Evolutionary conservation across 2,329 filamentous ascomycete genomes (phyloP).

Genomic region (Sporothrix variecibatus): DNA sequence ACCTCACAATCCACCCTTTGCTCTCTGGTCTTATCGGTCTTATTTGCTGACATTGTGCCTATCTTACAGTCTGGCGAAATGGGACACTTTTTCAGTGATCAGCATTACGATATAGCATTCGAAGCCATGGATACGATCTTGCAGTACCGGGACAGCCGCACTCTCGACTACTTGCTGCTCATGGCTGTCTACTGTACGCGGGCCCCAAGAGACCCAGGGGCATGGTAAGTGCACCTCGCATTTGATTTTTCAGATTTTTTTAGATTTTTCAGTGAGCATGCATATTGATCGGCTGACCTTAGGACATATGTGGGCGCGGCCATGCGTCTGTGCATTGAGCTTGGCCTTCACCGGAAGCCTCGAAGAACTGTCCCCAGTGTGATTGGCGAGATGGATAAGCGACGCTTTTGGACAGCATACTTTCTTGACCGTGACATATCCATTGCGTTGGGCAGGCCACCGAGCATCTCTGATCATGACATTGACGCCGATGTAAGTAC

Average conservation of each 20-base stretch:
- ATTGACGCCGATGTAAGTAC: not conserved
- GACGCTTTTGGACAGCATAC: not conserved
- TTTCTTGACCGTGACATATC: not conserved
- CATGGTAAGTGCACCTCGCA: not conserved
- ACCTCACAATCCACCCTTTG: not conserved
- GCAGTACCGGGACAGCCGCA: not conserved
- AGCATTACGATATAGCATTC: not conserved
- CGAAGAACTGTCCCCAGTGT: not conserved
- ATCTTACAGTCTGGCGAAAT: not conserved
- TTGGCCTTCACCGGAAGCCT: not conserved
- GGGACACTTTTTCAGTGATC: not conserved
- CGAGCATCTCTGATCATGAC: not conserved
- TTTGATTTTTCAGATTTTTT: not conserved
- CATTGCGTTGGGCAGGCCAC: not conserved
- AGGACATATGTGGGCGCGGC: not conserved
- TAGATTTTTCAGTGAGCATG: too few species aligned
- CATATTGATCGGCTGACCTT: not conserved
- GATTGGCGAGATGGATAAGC: not conserved
- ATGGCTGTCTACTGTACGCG: not conserved
- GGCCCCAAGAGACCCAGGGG: not conserved
- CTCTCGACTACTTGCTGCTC: not conserved
- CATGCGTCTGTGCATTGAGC: not conserved
- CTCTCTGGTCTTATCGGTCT: too few species aligned
- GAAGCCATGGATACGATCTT: not conserved
- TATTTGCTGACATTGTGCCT: too few species aligned